Percentiles rank a stretch among this genome's conserved stretches.
These are phyloP conservation scores for Ganoderma leucocontextum DNA, from an alignment of 1,284 basidiomycete species.

Conservation along the genomic window DNA sequence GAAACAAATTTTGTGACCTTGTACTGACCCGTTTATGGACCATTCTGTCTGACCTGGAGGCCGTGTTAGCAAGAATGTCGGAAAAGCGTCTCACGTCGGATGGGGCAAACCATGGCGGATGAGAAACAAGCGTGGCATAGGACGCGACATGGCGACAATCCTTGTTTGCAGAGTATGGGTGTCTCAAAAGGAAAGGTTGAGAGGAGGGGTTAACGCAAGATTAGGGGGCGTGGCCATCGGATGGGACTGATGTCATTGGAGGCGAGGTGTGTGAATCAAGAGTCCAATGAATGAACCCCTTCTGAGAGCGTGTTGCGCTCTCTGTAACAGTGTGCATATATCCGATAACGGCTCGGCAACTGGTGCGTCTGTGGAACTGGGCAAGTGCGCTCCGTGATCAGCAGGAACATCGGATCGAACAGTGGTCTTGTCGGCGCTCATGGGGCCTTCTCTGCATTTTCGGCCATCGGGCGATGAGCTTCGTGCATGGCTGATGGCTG, in stretches of 20 bases:
- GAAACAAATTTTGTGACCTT: conserved; percentile 15
- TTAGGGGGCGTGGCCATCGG: background rate
- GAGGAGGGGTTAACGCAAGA: background rate
- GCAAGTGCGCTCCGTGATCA: conserved; percentile 18
- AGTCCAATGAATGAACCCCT: background rate
- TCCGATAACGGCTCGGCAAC: conserved; percentile 16
- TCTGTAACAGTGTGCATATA: background rate
- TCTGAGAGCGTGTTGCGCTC: background rate
- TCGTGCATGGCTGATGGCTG: background rate
- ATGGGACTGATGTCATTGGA: conserved; percentile 26
- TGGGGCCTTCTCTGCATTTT: conserved; percentile 15
- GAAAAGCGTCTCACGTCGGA: conserved; percentile 8
- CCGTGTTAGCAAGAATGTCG: conserved; percentile 18
- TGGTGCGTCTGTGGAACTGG: background rate
- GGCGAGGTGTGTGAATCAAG: conserved; percentile 19
- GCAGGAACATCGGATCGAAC: conserved; percentile 29
- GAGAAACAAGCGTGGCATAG: conserved; percentile 78
- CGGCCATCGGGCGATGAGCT: background rate
- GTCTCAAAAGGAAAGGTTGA: background rate
- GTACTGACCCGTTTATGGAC: conserved; percentile 82
- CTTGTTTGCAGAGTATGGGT: background rate
- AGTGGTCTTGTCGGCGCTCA: conserved; percentile 11
- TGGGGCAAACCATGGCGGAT: conserved; percentile 72
- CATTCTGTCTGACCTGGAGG: conserved; percentile 90
- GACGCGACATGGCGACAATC: conserved; percentile 45